These are phyloP conservation scores for Populus tremula DNA, from an alignment of 345 rosid species.

Conservation along the genomic window DNA sequence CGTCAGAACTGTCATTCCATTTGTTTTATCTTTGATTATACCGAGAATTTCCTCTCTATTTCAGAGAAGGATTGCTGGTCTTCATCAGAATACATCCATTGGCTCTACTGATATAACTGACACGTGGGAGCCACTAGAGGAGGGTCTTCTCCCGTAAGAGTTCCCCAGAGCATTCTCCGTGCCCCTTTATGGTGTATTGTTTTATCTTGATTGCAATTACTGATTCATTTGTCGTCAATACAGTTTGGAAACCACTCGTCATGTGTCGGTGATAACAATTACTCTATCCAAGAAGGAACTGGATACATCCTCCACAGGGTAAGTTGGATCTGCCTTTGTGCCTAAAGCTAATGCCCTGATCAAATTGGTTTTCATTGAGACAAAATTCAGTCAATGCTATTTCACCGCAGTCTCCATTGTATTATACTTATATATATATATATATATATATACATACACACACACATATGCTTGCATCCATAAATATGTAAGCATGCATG, in stretches of 20 bases:
- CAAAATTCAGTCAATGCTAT: not conserved
- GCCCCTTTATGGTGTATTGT: not conserved
- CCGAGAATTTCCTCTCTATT: not conserved
- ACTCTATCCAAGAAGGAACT: constrained; percentile 32
- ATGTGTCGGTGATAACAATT: constrained; percentile 35
- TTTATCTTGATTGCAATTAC: not conserved
- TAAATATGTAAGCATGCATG: not conserved
- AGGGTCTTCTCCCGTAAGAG: constrained; percentile 39
- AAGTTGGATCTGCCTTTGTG: not conserved
- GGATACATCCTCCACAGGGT: constrained; percentile 31
- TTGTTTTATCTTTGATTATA: not conserved
- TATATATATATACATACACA: too few species aligned
- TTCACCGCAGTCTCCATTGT: not conserved
- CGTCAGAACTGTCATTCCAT: not conserved
- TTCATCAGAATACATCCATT: constrained; percentile 31
- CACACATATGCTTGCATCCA: not conserved
- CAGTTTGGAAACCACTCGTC: constrained; percentile 39
- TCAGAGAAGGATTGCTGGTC: constrained; percentile 33
- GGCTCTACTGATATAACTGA: constrained; percentile 37
- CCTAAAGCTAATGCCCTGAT: not conserved
- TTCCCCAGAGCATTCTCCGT: not conserved
- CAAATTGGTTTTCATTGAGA: not conserved
- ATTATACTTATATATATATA: not conserved
- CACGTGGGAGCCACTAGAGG: constrained; percentile 39
- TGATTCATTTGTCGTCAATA: not conserved